phyloP scores from a whole-genome alignment of 148 eudicot species.

The Salicornia ramosissima region DNA sequence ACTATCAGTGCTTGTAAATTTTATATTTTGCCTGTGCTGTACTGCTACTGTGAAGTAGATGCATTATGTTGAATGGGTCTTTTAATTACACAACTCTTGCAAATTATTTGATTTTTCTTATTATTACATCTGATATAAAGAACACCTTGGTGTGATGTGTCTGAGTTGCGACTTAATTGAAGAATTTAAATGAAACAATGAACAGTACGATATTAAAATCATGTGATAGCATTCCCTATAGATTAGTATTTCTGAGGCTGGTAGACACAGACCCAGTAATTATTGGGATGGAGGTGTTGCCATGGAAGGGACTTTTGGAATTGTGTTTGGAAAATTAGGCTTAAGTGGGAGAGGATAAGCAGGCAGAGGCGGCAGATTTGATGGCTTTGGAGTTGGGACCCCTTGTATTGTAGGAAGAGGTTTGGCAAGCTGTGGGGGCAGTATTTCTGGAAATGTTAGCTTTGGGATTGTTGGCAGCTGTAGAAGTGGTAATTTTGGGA shows the following conservation, averaged over 20 bases:
- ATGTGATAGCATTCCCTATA: not conserved
- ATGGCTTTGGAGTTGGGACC: too few species aligned
- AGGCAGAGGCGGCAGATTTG: slow-evolving; percentile 24
- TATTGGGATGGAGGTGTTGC: slow-evolving; percentile 24
- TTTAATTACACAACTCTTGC: not conserved
- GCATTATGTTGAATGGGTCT: not conserved
- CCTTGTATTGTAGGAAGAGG: too few species aligned
- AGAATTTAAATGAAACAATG: not conserved
- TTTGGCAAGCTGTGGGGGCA: too few species aligned
- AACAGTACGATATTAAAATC: not conserved
- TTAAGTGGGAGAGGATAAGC: slow-evolving; percentile 20
- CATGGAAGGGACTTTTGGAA: slow-evolving; percentile 19
- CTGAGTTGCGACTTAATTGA: not conserved
- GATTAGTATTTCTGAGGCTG: not conserved
- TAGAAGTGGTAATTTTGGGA: too few species aligned
- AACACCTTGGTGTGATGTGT: not conserved
- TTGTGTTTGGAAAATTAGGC: slow-evolving; percentile 18
- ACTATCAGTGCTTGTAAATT: too few species aligned
- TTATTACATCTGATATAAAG: not conserved
- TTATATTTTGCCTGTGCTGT: too few species aligned
- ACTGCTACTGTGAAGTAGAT: not conserved
- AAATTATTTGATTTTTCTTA: not conserved
- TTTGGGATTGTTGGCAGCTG: too few species aligned
- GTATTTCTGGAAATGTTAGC: too few species aligned
- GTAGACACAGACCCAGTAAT: not conserved